These are phyloP conservation scores for Daldinia grandis DNA, from an alignment of 495 filamentous ascomycete species.

Conservation along the genomic window DNA sequence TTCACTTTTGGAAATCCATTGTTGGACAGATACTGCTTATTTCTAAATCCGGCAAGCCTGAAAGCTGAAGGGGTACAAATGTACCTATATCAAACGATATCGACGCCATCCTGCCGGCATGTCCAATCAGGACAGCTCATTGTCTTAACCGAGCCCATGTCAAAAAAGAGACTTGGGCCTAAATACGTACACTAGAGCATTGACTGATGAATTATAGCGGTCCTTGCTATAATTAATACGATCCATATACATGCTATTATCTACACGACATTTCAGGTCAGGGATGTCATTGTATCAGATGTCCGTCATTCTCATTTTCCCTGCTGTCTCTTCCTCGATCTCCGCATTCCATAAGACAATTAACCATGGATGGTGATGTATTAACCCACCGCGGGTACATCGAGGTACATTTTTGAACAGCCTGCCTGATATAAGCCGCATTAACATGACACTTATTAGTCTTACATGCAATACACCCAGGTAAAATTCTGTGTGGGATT, in stretches of 20 bases:
- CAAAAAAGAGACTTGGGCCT: conserved; percentile 4
- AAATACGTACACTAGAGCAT: not conserved
- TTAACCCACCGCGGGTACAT: conserved; percentile 6
- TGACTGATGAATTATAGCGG: conserved; percentile 12
- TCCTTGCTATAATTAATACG: conserved; percentile 23
- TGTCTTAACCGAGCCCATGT: conserved; percentile 13
- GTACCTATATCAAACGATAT: conserved; percentile 2
- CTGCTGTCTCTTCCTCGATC: conserved; percentile 23
- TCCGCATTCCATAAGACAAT: conserved; percentile 23
- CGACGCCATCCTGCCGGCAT: conserved; percentile 9
- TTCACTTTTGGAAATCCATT: conserved; percentile 4
- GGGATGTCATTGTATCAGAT: conserved; percentile 40
- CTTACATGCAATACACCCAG: conserved; percentile 2
- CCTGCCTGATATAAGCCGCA: conserved; percentile 11
- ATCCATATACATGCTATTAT: conserved; percentile 20
- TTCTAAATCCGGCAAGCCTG: conserved; percentile 22
- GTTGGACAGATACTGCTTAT: not conserved
- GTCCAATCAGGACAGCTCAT: conserved; percentile 7
- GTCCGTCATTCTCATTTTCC: conserved; percentile 37
- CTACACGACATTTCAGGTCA: conserved; percentile 17
- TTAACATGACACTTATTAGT: conserved; percentile 7
- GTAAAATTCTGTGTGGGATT: conserved; percentile 34
- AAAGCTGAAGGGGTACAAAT: conserved; percentile 2
- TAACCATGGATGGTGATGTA: conserved; percentile 24
- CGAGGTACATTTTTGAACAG: not conserved